A percentile compares a stretch with the other conserved stretches of the same genome.
These are phyloP conservation scores for Odontarrhena argentea DNA, from an alignment of 345 rosid species.

Conservation along the genomic window DNA sequence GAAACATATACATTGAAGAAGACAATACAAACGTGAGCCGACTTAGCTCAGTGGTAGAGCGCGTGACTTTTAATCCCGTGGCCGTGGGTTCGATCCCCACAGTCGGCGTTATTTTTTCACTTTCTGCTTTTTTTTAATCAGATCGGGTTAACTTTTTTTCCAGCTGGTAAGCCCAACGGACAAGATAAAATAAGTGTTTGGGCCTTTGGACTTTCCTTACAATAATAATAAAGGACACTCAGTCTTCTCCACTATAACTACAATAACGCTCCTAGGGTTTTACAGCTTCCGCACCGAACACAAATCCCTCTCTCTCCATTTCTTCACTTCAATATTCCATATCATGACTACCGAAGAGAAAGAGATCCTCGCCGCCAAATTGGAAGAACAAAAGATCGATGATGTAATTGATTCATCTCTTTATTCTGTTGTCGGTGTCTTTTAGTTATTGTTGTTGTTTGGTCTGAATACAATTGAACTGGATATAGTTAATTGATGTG, in stretches of 20 bases:
- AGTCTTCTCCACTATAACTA: slow-evolving; percentile 2
- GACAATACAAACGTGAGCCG: slow-evolving; percentile 37
- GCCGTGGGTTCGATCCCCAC: slow-evolving; percentile 85
- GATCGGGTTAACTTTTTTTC: not conserved
- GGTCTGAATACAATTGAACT: not conserved
- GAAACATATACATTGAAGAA: not conserved
- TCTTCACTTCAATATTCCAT: not conserved
- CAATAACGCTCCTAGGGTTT: slow-evolving; percentile 28
- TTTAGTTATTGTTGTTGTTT: not conserved
- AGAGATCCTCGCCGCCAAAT: slow-evolving; percentile 74
- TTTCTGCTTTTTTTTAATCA: not conserved
- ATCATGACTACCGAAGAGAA: slow-evolving; percentile 73
- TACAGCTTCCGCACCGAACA: slow-evolving; percentile 34
- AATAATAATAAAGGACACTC: not conserved
- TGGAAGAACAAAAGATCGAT: slow-evolving; percentile 67
- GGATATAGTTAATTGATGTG: not conserved
- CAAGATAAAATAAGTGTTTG: slow-evolving; percentile 6
- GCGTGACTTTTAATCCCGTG: slow-evolving; percentile 85
- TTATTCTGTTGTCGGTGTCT: not conserved
- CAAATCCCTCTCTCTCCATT: slow-evolving; percentile 19
- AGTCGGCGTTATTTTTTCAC: slow-evolving; percentile 49
- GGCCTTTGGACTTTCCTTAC: slow-evolving; percentile 16
- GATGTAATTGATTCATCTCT: slow-evolving; percentile 45
- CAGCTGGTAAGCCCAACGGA: slow-evolving; percentile 16
- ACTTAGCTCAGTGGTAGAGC: slow-evolving; percentile 89